A percentile compares a stretch with the other conserved stretches of the same genome.
Conservation (phyloP, 2,329 filamentous ascomycete genomes). For the Coniochaeta prunicola region DNA sequence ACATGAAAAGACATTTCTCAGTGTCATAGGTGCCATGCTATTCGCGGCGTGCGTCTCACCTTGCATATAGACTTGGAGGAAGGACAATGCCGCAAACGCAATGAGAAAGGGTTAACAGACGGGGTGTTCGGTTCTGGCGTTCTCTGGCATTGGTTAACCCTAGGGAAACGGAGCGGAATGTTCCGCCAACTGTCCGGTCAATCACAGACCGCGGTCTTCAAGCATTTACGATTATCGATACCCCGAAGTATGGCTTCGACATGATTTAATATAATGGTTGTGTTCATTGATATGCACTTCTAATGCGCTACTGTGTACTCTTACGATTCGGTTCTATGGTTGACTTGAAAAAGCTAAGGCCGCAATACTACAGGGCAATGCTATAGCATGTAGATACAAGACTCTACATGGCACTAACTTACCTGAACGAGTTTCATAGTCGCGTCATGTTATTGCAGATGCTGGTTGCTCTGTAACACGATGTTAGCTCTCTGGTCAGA, state of each 20-base stretch:
- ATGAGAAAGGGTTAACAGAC: neutral
- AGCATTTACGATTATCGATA: neutral
- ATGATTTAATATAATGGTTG: neutral
- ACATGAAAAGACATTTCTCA: neutral
- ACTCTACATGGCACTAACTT: neutral
- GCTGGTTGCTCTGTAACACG: neutral
- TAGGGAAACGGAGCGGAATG: neutral
- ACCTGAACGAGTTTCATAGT: neutral
- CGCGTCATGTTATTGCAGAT: neutral
- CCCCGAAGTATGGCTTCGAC: neutral
- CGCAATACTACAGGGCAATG: no score
- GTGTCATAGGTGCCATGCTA: neutral
- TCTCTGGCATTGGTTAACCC: neutral
- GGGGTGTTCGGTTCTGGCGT: neutral
- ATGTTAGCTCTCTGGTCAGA: conserved; percentile 3
- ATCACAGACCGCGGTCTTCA: neutral
- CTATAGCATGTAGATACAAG: neutral
- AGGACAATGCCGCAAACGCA: neutral
- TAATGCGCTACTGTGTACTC: neutral
- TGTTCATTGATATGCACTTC: no score
- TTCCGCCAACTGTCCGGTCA: neutral
- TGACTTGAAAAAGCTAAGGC: no score
- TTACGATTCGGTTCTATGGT: no score
- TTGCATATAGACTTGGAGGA: neutral
- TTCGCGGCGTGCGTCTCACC: neutral